Percentiles rank a stretch among this genome's conserved stretches.
phyloP scores from a whole-genome alignment of 495 filamentous ascomycete species.

The Aspergillus leporis region DNA sequence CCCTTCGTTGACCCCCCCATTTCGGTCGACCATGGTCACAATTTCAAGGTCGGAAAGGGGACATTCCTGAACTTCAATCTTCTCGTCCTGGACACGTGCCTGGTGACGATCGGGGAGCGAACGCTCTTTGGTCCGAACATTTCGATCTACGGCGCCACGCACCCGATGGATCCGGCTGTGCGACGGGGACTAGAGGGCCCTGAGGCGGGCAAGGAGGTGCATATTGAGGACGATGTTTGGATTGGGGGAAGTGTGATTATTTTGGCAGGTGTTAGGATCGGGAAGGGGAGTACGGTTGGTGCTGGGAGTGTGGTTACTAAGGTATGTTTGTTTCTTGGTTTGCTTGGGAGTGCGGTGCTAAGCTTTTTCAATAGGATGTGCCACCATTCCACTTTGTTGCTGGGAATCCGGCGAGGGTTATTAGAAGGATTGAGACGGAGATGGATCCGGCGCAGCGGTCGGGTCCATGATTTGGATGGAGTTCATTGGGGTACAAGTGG shows the following conservation, averaged over 20 bases:
- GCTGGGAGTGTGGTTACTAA: constrained; percentile 83
- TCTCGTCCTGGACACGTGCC: constrained; percentile 73
- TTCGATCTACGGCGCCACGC: constrained; percentile 64
- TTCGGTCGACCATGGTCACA: constrained; percentile 72
- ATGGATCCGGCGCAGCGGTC: constrained; percentile 21
- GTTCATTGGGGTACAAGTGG: no score
- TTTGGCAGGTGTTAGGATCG: constrained; percentile 69
- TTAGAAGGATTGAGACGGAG: constrained; percentile 46
- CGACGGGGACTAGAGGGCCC: constrained; percentile 70
- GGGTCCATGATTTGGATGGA: no score
- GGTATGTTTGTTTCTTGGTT: constrained; percentile 45
- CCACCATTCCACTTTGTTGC: constrained; percentile 57
- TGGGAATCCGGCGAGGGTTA: constrained; percentile 64
- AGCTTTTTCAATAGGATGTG: constrained; percentile 42
- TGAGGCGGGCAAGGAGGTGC: constrained; percentile 71
- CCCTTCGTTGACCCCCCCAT: constrained; percentile 69
- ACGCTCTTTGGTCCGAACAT: constrained; percentile 77
- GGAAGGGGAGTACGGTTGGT: constrained; percentile 69
- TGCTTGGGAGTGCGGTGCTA: not conserved
- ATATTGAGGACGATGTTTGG: constrained; percentile 83
- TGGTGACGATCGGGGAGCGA: constrained; percentile 72
- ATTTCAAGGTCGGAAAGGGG: constrained; percentile 62
- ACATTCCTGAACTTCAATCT: constrained; percentile 76
- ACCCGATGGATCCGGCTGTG: constrained; percentile 69
- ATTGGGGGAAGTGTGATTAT: constrained; percentile 73